Percentiles rank a stretch among this genome's conserved stretches.
phyloP scores from a whole-genome alignment of 495 filamentous ascomycete species.

The Monascus purpureus region DNA sequence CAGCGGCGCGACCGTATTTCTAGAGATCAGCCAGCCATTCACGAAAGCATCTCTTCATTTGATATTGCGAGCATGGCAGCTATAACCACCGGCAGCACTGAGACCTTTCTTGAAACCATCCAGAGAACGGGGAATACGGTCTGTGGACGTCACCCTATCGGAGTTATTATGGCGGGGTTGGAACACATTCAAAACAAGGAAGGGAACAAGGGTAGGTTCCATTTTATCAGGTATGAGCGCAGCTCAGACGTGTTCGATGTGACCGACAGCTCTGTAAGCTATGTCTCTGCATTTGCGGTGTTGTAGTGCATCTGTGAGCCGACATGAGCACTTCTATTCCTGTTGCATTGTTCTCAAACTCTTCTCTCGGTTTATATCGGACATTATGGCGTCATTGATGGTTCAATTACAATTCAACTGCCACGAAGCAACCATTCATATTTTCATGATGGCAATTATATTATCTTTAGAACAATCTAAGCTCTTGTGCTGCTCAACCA shows the following conservation, averaged over 20 bases:
- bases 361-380: too few relatives aligned
- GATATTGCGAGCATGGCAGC: conserved; percentile 75
- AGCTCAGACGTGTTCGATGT: conserved; percentile 62
- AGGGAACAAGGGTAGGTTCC: conserved; percentile 48
- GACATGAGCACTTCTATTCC: too few relatives aligned
- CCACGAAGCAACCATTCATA: too few relatives aligned
- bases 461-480: too few relatives aligned
- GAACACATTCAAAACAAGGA: conserved; percentile 34
- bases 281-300: conserved; percentile 43
- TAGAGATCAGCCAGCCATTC: conserved; percentile 42
- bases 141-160: conserved; percentile 91
- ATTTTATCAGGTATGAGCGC: conserved; percentile 82
- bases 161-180: conserved; percentile 79
- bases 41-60: conserved; percentile 72
- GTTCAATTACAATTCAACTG: too few relatives aligned
- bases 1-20: conserved; percentile 24
- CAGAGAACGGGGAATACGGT: conserved; percentile 76
- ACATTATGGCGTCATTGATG: too few relatives aligned
- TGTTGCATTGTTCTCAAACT: too few relatives aligned
- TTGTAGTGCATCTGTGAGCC: too few relatives aligned
- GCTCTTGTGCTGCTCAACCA: too few relatives aligned
- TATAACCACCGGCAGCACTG: conserved; percentile 58
- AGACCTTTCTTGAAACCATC: conserved; percentile 52
- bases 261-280: conserved; percentile 84
- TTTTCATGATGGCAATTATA: too few relatives aligned